Base-by-base conservation (phyloP, 768 basidiomycete genomes). In the Rickenella mellea region DNA sequence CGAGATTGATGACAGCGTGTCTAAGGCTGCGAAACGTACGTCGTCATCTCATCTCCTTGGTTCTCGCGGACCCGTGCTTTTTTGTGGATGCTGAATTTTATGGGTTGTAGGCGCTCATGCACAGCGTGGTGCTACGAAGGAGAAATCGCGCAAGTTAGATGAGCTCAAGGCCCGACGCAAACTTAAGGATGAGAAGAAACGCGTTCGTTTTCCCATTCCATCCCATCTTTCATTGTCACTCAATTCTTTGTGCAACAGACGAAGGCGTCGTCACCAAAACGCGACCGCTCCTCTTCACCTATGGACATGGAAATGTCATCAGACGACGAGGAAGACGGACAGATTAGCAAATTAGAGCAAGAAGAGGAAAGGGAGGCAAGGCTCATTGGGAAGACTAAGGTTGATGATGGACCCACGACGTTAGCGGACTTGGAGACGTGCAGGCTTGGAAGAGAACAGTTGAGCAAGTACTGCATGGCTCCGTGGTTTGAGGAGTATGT, bases 401-500 rank as follows among this genome's bases (percentile, higher is more conserved):
- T 64, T 5, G 65, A 62, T 29, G 69, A 74, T 17, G 66, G 64
- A 31, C 74, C 77, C 1, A 67, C 76, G 15, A 68, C 66, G 2
- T 40, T 79, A 12, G 68, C 62, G 5, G 82, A 85, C 51, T 55
- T 97, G 15, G 69, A 73, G 44, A 64, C 63, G 32, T 76, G 81
- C 43, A 65, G 75, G 36, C 51, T 98, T 15, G 74, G 80, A 6
- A 72, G 94, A 39, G 74, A 81, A 41, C 63, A 69, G 54, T 65
- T 97, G 10, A 83, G 77, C 11, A 85, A 80, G 51, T 65, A 81
- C 58, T 81, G 73, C 50, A 64, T 77, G 52, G 71, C 78, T 27
- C 83, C 89, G 2, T 92, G 85, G 77, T 98, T 97, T 56, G 78
- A 83, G 48, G 82, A 91, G 20, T 83, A 80, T 58, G 72, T 85